A percentile compares a stretch with the other conserved stretches of the same genome.
These are phyloP conservation scores for Striga hermonthica DNA, from an alignment of 305 asterid species.

Conservation along the genomic window DNA sequence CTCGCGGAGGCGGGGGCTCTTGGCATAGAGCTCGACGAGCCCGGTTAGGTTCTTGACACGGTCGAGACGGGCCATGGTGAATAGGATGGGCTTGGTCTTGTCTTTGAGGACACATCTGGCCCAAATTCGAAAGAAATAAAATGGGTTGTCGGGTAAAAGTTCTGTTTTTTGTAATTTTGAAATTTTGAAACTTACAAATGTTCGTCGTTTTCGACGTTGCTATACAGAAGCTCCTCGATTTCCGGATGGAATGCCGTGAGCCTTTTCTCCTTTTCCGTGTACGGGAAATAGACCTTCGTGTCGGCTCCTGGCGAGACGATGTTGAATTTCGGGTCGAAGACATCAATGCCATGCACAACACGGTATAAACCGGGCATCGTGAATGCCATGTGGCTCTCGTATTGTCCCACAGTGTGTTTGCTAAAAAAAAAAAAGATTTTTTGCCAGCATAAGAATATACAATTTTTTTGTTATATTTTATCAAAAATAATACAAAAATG, in stretches of 20 bases:
- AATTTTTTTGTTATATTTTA: neutral
- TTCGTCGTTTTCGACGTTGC: neutral
- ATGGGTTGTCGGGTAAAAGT: neutral
- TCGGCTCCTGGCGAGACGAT: slow-evolving; percentile 17
- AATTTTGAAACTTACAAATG: slow-evolving; percentile 3
- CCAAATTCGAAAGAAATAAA: neutral
- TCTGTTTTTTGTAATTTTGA: neutral
- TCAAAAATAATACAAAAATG: neutral
- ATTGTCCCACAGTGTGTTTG: neutral
- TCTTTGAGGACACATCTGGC: neutral
- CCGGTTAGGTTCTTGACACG: slow-evolving; percentile 13
- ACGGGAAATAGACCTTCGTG: slow-evolving; percentile 3
- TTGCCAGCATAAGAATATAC: neutral
- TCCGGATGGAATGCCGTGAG: slow-evolving; percentile 7
- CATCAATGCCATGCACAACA: neutral
- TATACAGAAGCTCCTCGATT: slow-evolving; percentile 9
- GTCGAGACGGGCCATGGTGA: slow-evolving; percentile 12
- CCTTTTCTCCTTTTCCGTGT: neutral
- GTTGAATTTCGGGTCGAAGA: slow-evolving; percentile 17
- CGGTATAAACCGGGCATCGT: slow-evolving; percentile 15
- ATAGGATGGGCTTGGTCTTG: slow-evolving; percentile 4
- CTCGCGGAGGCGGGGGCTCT: neutral
- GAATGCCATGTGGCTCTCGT: slow-evolving; percentile 14
- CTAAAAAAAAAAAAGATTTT: neutral
- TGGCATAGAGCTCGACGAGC: neutral